These are phyloP conservation scores for Candida xyloterini DNA, from an alignment of 805 yeast genomes.

Conservation along the genomic window DNA sequence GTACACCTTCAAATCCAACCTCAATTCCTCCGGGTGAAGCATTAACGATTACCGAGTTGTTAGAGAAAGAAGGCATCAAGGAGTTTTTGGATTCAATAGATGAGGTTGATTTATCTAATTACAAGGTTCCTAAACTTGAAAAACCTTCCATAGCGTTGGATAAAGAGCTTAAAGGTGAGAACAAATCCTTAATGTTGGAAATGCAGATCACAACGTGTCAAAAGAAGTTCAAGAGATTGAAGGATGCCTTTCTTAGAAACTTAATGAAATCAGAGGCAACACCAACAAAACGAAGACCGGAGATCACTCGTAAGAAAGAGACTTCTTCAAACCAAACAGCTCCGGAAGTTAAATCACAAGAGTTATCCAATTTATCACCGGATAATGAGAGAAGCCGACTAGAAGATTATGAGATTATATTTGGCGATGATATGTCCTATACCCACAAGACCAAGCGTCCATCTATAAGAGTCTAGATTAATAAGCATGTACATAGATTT, in stretches of 20 bases:
- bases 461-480: neutral
- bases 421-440: too few relatives aligned
- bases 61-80: constrained; percentile 38
- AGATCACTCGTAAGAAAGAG: too few relatives aligned
- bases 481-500: neutral
- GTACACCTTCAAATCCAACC: constrained; percentile 80
- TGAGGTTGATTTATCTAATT: constrained; percentile 17
- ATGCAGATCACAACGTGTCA: constrained; percentile 31
- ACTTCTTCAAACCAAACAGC: too few relatives aligned
- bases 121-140: constrained; percentile 7
- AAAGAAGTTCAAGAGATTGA: constrained; percentile 30
- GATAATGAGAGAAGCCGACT: neutral
- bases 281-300: neutral
- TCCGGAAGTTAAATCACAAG: too few relatives aligned
- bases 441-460: neutral
- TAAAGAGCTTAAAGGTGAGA: constrained; percentile 21
- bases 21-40: constrained; percentile 80
- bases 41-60: constrained; percentile 53
- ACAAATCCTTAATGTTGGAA: constrained; percentile 25
- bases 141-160: constrained; percentile 31
- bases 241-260: constrained; percentile 20
- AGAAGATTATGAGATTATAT: neutral
- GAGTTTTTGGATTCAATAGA: constrained; percentile 22
- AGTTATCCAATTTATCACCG: too few relatives aligned
- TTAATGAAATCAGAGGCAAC: neutral